Evolutionary conservation across 2,329 filamentous ascomycete genomes (phyloP).

Genomic region (Neonectria magnoliae): DNA sequence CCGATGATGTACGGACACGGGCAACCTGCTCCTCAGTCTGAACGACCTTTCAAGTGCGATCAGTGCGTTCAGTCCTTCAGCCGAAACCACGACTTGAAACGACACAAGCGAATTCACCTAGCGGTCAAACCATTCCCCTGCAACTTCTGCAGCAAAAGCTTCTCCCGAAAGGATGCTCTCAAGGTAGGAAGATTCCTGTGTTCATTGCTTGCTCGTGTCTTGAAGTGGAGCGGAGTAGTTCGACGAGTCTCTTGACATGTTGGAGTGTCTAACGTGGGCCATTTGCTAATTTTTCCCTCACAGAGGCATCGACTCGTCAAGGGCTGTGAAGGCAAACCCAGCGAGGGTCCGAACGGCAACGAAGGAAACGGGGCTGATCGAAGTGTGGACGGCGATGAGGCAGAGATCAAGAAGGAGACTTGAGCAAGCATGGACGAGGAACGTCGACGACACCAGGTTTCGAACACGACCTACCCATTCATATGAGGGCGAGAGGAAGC

Average conservation of each 20-base stretch:
- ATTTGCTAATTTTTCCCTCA: slow-evolving; percentile 29
- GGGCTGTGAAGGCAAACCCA: slow-evolving; percentile 60
- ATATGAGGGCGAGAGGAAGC: slow-evolving; percentile 5
- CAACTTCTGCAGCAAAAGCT: slow-evolving; percentile 91
- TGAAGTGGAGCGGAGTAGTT: background rate
- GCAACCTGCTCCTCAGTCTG: slow-evolving; percentile 65
- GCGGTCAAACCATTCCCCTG: slow-evolving; percentile 97
- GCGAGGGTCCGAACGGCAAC: slow-evolving; percentile 37
- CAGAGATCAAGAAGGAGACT: slow-evolving; percentile 37
- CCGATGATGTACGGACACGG: slow-evolving; percentile 69
- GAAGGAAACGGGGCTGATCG: slow-evolving; percentile 36
- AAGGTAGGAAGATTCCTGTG: slow-evolving; percentile 72
- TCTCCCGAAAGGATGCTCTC: slow-evolving; percentile 93
- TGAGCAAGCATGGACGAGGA: slow-evolving; percentile 22
- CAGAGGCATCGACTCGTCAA: slow-evolving; percentile 73
- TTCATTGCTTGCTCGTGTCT: background rate
- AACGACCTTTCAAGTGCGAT: slow-evolving; percentile 95
- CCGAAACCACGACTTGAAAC: slow-evolving; percentile 93
- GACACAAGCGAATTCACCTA: slow-evolving; percentile 94
- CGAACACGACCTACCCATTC: slow-evolving; percentile 22
- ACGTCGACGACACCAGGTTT: slow-evolving; percentile 17
- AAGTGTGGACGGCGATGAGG: slow-evolving; percentile 39
- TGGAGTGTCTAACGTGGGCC: no score
- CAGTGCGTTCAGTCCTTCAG: slow-evolving; percentile 94
- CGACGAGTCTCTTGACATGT: background rate